Evolutionary conservation across 2,329 filamentous ascomycete species (phyloP), one percentile per base, ranked within the genome.

Genomic region (Kalmusia sp.): DNA sequence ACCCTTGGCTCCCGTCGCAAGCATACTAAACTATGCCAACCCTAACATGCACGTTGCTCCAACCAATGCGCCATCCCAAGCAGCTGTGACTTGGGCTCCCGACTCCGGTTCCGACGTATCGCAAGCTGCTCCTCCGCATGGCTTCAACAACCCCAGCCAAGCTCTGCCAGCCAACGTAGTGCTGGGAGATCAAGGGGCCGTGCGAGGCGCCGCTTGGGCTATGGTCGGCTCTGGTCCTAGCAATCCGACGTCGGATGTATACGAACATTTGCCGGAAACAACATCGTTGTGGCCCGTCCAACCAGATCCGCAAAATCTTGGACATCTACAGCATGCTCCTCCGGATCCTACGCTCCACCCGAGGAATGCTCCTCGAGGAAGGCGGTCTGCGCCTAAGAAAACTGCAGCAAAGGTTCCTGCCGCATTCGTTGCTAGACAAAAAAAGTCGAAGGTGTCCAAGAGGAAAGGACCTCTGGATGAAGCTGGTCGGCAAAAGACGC

Each of bases 371-470:
- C 14, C 50, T 6, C 49, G 59, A 15, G 54, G n/a, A n/a, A 52
- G 45, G 14, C 41, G 49, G 21, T n/a, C 38, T 4, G 27, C 51
- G 9, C 39, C 55, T n/a, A 70, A 65, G 51, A 66, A 65, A 45
- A 69, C 65, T 39, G 54, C 57, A 15, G 60, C 68, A 2, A 68
- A 64, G 49, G 63, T 72, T n/a, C 64, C 69, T 15, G 67, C 70
- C 11, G 67, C 68, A 3, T 73, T 68, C 39, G 65, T 66, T n/a
- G 62, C 68, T 50, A 65, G 71, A 19, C 63, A 67, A 46, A 59
- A 66, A 27, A 74, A 74, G 51, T 52, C 62, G 28, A 73, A 73
- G 51, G 60, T 71, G 5, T 71, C 68, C 3, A 69, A 62, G 48
- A 65, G 71, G 14, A 64, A 62, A 46, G 70, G 69, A 1, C 66